These are phyloP conservation scores for Fusarium sp. DNA, from an alignment of 2,329 filamentous ascomycete species.

Conservation along the genomic window DNA sequence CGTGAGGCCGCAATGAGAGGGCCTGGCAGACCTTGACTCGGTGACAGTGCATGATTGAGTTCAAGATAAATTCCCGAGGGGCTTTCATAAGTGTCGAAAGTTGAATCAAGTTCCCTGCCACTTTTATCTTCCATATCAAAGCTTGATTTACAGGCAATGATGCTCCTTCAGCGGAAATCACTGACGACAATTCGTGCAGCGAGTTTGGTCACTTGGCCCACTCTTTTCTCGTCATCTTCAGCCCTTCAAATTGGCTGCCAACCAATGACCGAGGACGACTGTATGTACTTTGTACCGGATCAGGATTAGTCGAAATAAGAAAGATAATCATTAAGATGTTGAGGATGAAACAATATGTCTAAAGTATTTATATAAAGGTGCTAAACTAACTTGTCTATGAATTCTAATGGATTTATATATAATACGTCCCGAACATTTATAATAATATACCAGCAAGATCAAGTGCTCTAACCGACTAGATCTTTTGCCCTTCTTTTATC, in stretches of 20 bases:
- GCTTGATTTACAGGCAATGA: neutral
- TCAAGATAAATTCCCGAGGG: too few relatives aligned
- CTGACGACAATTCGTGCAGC: neutral
- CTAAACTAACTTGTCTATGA: too few relatives aligned
- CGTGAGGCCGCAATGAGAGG: neutral
- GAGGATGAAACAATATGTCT: too few relatives aligned
- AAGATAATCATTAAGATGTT: too few relatives aligned
- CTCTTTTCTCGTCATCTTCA: conserved; percentile 29
- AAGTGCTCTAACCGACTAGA: neutral
- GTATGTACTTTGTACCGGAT: accelerated
- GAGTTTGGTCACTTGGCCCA: neutral
- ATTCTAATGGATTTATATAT: too few relatives aligned
- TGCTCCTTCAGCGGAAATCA: neutral
- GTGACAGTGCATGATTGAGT: neutral
- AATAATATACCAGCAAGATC: too few relatives aligned
- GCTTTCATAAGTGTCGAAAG: too few relatives aligned
- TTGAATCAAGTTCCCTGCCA: too few relatives aligned
- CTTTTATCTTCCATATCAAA: neutral
- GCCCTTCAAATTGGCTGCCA: neutral
- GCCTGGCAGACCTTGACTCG: neutral
- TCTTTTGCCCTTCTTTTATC: neutral
- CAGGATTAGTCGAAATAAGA: too few relatives aligned
- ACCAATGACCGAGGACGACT: neutral
- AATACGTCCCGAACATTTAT: too few relatives aligned
- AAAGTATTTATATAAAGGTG: too few relatives aligned